A percentile compares a stretch with the other conserved stretches of the same genome.
Evolutionary conservation across 2,329 filamentous ascomycete species (phyloP).

Genomic region (Rasamsonia emersonii): DNA sequence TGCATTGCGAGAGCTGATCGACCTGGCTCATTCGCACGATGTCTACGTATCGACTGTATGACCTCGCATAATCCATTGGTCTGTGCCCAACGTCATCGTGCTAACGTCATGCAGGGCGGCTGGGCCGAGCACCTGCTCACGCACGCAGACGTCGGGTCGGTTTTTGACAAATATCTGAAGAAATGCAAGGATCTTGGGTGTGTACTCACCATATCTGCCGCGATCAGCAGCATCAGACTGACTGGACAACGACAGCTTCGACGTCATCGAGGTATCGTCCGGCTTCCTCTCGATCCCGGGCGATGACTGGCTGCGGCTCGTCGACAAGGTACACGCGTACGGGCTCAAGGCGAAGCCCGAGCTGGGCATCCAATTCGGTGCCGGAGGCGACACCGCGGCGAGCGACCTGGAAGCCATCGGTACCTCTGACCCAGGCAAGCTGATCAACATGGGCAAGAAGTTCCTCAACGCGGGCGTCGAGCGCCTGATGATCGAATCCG

Average conservation of each 20-base stretch:
- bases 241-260: constrained; percentile 35
- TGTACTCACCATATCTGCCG: constrained; percentile 1
- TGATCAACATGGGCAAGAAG: constrained; percentile 41
- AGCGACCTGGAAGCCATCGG: constrained; percentile 40
- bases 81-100: background rate
- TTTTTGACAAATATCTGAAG: constrained; percentile 44
- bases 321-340: constrained; percentile 40
- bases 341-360: constrained; percentile 47
- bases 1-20: constrained; percentile 38
- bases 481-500: constrained; percentile 51
- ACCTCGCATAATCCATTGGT: background rate
- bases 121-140: constrained; percentile 48
- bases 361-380: constrained; percentile 50
- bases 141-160: constrained; percentile 35
- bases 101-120: constrained; percentile 32
- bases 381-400: constrained; percentile 45
- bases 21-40: constrained; percentile 41
- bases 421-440: constrained; percentile 41
- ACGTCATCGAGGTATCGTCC: constrained; percentile 46
- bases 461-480: constrained; percentile 48
- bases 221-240: background rate
- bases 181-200: constrained; percentile 45
- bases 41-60: constrained; percentile 47
- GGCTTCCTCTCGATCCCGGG: constrained; percentile 48
- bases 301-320: constrained; percentile 46